Percentiles rank a stretch among this genome's conserved stretches.
Conservation (phyloP, 225 moss, liverwort and hornwort genomes). For the Bryum argenteum region DNA sequence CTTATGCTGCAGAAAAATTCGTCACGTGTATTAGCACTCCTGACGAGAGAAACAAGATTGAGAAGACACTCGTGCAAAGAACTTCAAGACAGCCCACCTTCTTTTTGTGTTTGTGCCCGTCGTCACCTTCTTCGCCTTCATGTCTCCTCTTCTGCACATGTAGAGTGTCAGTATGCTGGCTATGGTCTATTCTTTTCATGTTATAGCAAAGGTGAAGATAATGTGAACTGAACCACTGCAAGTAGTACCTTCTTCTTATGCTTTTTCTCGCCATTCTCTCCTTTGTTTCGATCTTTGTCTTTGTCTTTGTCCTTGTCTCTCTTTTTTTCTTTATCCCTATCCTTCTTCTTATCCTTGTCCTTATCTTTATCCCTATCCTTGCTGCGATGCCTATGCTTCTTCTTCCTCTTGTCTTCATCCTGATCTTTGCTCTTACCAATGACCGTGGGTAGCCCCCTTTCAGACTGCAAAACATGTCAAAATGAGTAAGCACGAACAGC, state of each 20-base stretch:
- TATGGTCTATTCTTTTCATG: conserved; percentile 6
- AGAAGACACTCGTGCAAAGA: background rate
- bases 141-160: conserved; percentile 78
- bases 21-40: conserved; percentile 31
- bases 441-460: conserved; percentile 55
- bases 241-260: conserved; percentile 58
- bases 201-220: background rate
- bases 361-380: conserved; percentile 64
- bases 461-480: conserved; percentile 49
- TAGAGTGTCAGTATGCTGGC: conserved; percentile 23
- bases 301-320: conserved; percentile 57
- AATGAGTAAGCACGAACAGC: background rate
- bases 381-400: conserved; percentile 62
- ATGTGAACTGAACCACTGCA: conserved; percentile 6
- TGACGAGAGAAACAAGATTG: conserved; percentile 2
- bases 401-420: conserved; percentile 60
- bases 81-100: conserved; percentile 45
- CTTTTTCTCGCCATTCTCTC: conserved; percentile 66
- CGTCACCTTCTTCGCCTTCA: conserved; percentile 73
- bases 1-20: conserved; percentile 59
- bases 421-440: conserved; percentile 60
- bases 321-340: conserved; percentile 58
- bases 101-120: conserved; percentile 79
- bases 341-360: conserved; percentile 67
- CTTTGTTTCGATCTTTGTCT: conserved; percentile 65